phyloP scores from a whole-genome alignment of 352 stramenopile genomes.

The Phytophthora pini region DNA sequence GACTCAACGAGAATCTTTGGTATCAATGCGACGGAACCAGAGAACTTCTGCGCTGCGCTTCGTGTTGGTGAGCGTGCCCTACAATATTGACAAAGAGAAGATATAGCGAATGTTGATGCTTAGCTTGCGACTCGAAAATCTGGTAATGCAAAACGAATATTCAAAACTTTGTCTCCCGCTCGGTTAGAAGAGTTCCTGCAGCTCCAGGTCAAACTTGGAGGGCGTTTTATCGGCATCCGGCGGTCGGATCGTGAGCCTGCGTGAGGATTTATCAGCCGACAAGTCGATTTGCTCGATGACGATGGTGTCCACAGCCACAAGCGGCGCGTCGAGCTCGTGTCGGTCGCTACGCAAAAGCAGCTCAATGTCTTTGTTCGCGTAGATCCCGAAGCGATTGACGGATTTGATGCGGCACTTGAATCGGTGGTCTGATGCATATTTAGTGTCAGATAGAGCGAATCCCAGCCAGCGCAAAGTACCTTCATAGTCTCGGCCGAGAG shows the following conservation, averaged over 20 bases:
- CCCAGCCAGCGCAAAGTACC: conserved; percentile 32
- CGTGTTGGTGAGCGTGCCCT: conserved; percentile 10
- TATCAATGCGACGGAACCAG: conserved; percentile 1
- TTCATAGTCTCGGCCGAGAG: conserved; percentile 54
- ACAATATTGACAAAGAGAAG: conserved; percentile 13
- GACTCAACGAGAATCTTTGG: conserved; percentile 1
- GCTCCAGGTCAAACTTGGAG: conserved; percentile 62
- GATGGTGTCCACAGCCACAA: conserved; percentile 68
- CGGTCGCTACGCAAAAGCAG: conserved; percentile 40
- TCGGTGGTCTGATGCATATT: conserved; percentile 51
- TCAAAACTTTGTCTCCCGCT: neutral
- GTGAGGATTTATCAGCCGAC: conserved; percentile 59
- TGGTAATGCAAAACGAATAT: conserved; percentile 12
- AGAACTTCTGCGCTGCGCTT: neutral
- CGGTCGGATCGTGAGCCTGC: conserved; percentile 58
- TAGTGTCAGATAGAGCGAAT: conserved; percentile 31
- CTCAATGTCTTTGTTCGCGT: conserved; percentile 70
- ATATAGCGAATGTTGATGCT: neutral
- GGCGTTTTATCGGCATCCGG: conserved; percentile 31
- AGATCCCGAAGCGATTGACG: conserved; percentile 69
- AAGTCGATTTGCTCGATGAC: conserved; percentile 78
- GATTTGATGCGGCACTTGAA: conserved; percentile 82
- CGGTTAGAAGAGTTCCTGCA: conserved; percentile 72
- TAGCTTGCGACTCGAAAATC: neutral
- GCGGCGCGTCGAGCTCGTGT: conserved; percentile 35